Base-by-base conservation (phyloP, 192 early-diverging fungal species). In the Mortierella claussenii region DNA sequence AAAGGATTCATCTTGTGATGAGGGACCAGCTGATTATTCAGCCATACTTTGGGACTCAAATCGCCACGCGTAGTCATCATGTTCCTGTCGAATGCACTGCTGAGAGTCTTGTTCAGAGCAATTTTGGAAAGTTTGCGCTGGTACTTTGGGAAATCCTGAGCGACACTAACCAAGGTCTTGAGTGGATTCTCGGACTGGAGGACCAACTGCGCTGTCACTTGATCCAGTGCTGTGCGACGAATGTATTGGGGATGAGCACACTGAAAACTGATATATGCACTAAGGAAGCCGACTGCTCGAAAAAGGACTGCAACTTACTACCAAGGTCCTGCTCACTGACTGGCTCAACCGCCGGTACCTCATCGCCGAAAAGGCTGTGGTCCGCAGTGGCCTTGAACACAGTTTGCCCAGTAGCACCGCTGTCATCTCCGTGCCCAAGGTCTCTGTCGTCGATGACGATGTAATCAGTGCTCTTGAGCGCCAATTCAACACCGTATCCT, bases 401-500 rank as follows among this genome's bases (percentile, higher is more conserved):
- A 0, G 42, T 81, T 30, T 71, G 65, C 50, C 51, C 50, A 31
- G 49, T 36, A 4, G 60, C 53, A 2, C 34, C 15, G 20, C 27
- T 27, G 15, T 71, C 74, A 47, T 67, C 45, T 40, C 80, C 65
- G 26, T 64, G 74, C 36, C 79, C 85, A 53, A 88, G 80, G 44
- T 90, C 85, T 23, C 96, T 90, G 78, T 99, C 97, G 64, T 99
- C 97, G 40, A 92, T 91, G 20, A 96, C 96, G 78, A 94, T 92
- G 82, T 99, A 99, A 69, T 99, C 98, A 9, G 95, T 95, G 53
- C 88, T 97, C 81, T 99, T 99, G n/a, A 99, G 65, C 13, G 89
- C 91, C 37, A 99, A 83, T 73, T 96, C 95, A 10, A 95, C 95
- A 2, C 96, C 96, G 60, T 97, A 99, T 57, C 98, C 98, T 12